These are phyloP conservation scores for Aphanomyces invadans DNA, from an alignment of 352 stramenopile genomes.

Conservation along the genomic window DNA sequence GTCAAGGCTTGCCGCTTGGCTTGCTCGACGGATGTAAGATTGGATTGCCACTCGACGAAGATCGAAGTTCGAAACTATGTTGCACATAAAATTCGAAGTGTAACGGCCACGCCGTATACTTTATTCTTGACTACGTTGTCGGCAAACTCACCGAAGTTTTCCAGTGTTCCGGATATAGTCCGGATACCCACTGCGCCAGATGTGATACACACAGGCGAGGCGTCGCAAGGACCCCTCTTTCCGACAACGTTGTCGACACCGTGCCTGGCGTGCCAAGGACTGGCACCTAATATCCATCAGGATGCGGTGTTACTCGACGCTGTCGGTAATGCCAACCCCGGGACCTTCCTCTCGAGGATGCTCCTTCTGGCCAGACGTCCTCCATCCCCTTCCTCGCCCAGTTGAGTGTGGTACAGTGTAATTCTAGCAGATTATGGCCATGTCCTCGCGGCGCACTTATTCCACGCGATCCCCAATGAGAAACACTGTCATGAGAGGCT, in stretches of 20 bases:
- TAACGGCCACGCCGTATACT: slow-evolving; percentile 1
- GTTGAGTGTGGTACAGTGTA: too few species aligned
- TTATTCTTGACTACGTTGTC: too few species aligned
- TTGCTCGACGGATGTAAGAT: not conserved
- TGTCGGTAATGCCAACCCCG: not conserved
- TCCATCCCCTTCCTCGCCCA: too few species aligned
- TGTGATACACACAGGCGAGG: not conserved
- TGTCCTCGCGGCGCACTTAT: too few species aligned
- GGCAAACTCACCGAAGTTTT: not conserved
- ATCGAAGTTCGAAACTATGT: slow-evolving; percentile 8
- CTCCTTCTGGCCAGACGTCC: too few species aligned
- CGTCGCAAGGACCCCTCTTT: too few species aligned
- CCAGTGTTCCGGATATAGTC: not conserved
- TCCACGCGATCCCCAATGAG: too few species aligned
- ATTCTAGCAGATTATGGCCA: too few species aligned
- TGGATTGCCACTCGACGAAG: not conserved
- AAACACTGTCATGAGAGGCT: too few species aligned
- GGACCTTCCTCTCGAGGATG: too few species aligned
- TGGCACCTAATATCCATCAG: too few species aligned
- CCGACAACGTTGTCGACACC: not conserved
- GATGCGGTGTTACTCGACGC: not conserved
- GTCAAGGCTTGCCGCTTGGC: not conserved
- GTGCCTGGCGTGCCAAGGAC: too few species aligned
- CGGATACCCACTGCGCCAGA: not conserved
- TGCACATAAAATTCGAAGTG: slow-evolving; percentile 11